A percentile compares a stretch with the other conserved stretches of the same genome.
Evolutionary conservation across 1,284 basidiomycete species (phyloP).

Genomic region (Cutaneotrichosporon cyanovorans): DNA sequence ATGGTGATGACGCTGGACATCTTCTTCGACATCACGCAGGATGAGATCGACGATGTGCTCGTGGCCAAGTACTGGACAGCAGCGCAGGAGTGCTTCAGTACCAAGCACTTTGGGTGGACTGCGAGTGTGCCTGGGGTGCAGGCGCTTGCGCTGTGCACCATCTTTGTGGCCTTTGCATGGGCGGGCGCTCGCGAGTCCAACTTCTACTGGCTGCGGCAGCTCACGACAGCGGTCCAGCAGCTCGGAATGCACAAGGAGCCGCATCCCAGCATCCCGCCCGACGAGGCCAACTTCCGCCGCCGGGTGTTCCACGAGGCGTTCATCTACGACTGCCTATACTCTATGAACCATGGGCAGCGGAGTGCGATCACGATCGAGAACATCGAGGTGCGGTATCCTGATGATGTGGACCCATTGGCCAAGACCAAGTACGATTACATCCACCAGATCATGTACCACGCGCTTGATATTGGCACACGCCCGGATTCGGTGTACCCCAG

Average conservation of each 20-base stretch:
- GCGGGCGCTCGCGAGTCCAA: constrained; percentile 33
- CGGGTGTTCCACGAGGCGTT: constrained; percentile 38
- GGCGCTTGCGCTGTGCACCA: constrained; percentile 29
- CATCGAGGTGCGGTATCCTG: constrained; percentile 33
- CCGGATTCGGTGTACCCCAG: constrained; percentile 27
- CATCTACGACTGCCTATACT: constrained; percentile 33
- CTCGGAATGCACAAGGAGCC: constrained; percentile 40
- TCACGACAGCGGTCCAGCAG: constrained; percentile 35
- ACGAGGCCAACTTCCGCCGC: constrained; percentile 35
- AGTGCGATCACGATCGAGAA: constrained; percentile 31
- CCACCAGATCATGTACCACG: constrained; percentile 24
- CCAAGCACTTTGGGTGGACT: constrained; percentile 34
- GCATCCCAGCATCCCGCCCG: constrained; percentile 28
- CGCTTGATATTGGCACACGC: constrained; percentile 35
- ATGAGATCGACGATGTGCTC: constrained; percentile 24
- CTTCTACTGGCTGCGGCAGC: constrained; percentile 38
- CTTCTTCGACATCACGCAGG: constrained; percentile 28
- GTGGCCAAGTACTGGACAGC: constrained; percentile 37
- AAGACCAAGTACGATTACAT: constrained; percentile 34
- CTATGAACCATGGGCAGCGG: constrained; percentile 37
- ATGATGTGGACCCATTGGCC: constrained; percentile 2
- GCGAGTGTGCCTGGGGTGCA: constrained; percentile 38
- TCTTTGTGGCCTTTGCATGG: constrained; percentile 40
- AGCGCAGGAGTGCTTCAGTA: constrained; percentile 38
- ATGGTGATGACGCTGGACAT: constrained; percentile 37